These are phyloP conservation scores for Kingdonia uniflora DNA, from an alignment of 164 flowering plant genomes.

Conservation along the genomic window DNA sequence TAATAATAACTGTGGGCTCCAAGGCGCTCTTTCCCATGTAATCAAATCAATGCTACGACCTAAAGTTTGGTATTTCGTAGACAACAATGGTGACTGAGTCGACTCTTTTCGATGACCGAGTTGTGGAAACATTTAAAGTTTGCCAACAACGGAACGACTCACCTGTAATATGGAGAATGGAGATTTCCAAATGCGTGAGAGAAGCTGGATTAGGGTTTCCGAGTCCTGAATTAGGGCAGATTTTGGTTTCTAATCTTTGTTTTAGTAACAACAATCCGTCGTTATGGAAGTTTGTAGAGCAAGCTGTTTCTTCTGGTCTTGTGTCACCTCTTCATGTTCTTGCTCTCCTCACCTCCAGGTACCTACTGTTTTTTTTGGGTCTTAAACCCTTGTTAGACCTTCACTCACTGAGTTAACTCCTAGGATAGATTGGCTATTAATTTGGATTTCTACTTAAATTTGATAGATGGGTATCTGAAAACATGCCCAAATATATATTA, in stretches of 20 bases:
- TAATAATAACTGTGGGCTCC: too few relatives aligned
- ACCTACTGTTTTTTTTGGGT: background rate
- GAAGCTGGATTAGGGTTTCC: conserved; percentile 25
- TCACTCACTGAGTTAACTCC: too few relatives aligned
- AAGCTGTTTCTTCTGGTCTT: conserved; percentile 35
- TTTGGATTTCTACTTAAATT: too few relatives aligned
- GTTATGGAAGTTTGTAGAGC: conserved; percentile 50
- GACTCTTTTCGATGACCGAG: conserved; percentile 22
- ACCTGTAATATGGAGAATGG: conserved; percentile 39
- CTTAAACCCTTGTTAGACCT: background rate
- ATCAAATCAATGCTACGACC: too few relatives aligned
- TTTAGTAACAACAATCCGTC: conserved; percentile 33
- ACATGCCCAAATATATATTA: too few relatives aligned
- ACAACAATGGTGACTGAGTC: conserved; percentile 5
- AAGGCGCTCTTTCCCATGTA: too few relatives aligned
- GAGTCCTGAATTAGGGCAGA: conserved; percentile 35
- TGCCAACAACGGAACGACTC: conserved; percentile 30
- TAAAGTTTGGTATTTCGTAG: too few relatives aligned
- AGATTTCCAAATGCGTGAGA: conserved; percentile 21
- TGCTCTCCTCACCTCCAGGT: conserved; percentile 53
- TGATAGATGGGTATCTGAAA: too few relatives aligned
- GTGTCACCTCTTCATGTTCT: conserved; percentile 51
- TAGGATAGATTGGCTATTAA: too few relatives aligned
- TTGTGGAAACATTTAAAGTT: conserved; percentile 28
- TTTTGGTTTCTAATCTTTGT: conserved; percentile 36